Percentiles rank a stretch among this genome's conserved stretches.
Conservation (phyloP, 345 rosid genomes). For the Lumnitzera littorea region DNA sequence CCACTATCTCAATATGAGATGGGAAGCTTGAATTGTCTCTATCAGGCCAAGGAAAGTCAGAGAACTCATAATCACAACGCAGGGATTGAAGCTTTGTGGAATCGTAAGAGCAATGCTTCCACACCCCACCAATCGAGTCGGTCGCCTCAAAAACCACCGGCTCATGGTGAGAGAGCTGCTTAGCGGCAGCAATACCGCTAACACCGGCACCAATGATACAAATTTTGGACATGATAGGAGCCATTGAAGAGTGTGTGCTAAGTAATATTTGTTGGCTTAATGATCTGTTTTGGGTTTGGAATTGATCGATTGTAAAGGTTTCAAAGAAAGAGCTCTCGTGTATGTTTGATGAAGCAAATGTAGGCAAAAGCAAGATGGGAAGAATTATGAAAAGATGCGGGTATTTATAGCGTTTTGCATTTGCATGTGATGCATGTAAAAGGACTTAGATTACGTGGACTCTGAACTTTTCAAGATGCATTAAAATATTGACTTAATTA, state of each 20-base stretch:
- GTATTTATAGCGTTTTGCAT: slow-evolving; percentile 19
- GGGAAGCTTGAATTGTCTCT: slow-evolving; percentile 68
- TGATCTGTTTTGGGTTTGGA: no score
- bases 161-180: slow-evolving; percentile 54
- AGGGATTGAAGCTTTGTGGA: slow-evolving; percentile 80
- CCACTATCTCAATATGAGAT: slow-evolving; percentile 49
- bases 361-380: background rate
- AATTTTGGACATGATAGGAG: slow-evolving; percentile 34
- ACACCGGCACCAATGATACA: slow-evolving; percentile 89
- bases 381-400: no score
- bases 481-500: no score
- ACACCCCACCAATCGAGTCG: slow-evolving; percentile 79
- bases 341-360: no score
- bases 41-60: slow-evolving; percentile 82
- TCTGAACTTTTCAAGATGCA: no score
- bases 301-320: no score
- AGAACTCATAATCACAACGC: slow-evolving; percentile 66
- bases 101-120: slow-evolving; percentile 66
- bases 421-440: background rate
- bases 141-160: slow-evolving; percentile 77
- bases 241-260: no score
- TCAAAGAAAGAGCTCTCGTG: no score
- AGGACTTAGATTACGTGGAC: slow-evolving; percentile 15
- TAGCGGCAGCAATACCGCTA: slow-evolving; percentile 76
- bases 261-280: no score